phyloP scores from a whole-genome alignment of 345 rosid species.

The Lumnitzera racemosa region DNA sequence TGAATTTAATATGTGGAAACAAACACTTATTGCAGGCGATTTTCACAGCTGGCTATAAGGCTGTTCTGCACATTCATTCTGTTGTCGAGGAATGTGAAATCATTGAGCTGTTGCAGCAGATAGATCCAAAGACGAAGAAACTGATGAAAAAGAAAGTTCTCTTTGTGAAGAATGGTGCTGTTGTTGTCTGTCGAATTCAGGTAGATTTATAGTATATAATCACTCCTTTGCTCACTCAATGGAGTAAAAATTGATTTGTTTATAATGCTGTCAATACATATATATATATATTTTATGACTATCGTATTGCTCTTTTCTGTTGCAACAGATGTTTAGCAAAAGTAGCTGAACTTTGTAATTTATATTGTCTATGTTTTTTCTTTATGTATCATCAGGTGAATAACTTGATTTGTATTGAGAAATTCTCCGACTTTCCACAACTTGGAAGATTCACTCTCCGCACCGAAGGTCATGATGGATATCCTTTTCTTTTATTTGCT shows the following conservation, averaged over 20 bases:
- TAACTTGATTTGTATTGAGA: conserved; percentile 80
- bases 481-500: not conserved
- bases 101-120: conserved; percentile 67
- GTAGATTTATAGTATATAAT: conserved; percentile 16
- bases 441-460: conserved; percentile 98
- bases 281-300: too few species aligned
- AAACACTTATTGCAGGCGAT: conserved; percentile 50
- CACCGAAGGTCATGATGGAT: conserved; percentile 56
- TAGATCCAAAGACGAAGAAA: conserved; percentile 79
- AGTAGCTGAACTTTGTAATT: not conserved
- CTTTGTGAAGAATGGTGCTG: conserved; percentile 86
- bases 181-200: conserved; percentile 83
- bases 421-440: conserved; percentile 73
- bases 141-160: conserved; percentile 85
- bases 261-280: too few species aligned
- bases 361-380: not conserved
- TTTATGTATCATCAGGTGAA: conserved; percentile 36
- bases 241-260: too few species aligned
- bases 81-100: conserved; percentile 97
- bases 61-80: conserved; percentile 85
- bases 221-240: too few species aligned
- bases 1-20: not conserved
- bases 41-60: conserved; percentile 96
- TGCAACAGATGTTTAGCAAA: too few species aligned
- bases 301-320: too few species aligned